phyloP scores from a whole-genome alignment of 371 early-diverging fungal species.

The Actinomortierella ambigua region DNA sequence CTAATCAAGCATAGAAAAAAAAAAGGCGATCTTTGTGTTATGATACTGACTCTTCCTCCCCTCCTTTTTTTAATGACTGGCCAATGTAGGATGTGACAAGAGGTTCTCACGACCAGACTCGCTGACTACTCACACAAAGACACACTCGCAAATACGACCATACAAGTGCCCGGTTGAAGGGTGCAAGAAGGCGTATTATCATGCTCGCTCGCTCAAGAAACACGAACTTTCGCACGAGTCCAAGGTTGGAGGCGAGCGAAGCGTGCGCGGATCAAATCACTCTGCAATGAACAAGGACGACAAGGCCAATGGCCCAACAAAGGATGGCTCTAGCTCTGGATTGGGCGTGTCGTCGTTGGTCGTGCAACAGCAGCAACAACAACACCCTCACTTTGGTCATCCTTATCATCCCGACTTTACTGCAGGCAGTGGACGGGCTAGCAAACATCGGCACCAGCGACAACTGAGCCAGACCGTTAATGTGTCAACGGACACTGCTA shows the following conservation, averaged over 20 bases:
- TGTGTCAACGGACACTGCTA: too few species aligned
- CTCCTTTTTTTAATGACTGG: constrained; percentile 30
- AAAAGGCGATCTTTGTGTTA: not conserved
- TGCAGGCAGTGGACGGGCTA: constrained; percentile 13
- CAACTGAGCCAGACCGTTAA: constrained; percentile 30
- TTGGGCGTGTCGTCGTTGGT: not conserved
- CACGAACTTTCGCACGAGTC: constrained; percentile 66
- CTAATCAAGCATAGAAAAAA: not conserved
- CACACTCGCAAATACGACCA: constrained; percentile 79
- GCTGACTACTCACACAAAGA: constrained; percentile 86
- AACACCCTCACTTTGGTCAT: constrained; percentile 23
- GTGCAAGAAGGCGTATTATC: constrained; percentile 81
- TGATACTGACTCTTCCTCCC: not conserved
- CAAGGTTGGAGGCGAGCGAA: constrained; percentile 11
- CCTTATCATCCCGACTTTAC: constrained; percentile 38
- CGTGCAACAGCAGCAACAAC: constrained; percentile 9
- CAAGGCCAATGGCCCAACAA: not conserved
- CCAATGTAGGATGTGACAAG: constrained; percentile 71
- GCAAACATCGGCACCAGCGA: constrained; percentile 27
- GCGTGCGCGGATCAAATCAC: constrained; percentile 19
- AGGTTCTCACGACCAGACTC: constrained; percentile 89
- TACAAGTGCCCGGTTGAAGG: constrained; percentile 63
- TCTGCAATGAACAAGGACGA: constrained; percentile 10
- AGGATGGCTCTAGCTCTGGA: not conserved
- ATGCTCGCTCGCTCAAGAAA: constrained; percentile 79